Percentiles rank a stretch among this genome's conserved stretches.
phyloP scores from a whole-genome alignment of 331 rosid species.

The Acacia concinna region DNA sequence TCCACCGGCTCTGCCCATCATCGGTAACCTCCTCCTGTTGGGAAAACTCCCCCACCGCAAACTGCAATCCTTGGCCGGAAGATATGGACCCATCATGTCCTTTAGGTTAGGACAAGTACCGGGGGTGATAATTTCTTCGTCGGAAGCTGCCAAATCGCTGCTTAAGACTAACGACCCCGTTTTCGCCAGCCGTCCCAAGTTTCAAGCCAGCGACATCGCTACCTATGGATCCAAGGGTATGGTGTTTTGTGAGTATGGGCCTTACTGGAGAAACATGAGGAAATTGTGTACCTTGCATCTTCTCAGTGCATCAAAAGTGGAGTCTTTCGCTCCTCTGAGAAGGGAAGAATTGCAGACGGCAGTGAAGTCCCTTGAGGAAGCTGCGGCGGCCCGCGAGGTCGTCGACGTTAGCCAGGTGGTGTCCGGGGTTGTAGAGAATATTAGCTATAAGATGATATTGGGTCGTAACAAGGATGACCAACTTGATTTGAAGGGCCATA shows the following conservation, averaged over 20 bases:
- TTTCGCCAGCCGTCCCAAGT: slow-evolving; percentile 34
- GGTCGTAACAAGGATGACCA: slow-evolving; percentile 9
- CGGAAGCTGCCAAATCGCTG: slow-evolving; percentile 27
- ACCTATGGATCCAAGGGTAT: not conserved
- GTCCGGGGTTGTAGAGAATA: not conserved
- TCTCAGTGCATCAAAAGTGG: slow-evolving; percentile 19
- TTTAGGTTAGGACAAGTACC: slow-evolving; percentile 30
- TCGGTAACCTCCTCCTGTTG: slow-evolving; percentile 27
- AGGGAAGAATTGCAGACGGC: slow-evolving; percentile 13
- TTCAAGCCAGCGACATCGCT: not conserved
- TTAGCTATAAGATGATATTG: slow-evolving; percentile 11
- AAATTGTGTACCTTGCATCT: slow-evolving; percentile 37
- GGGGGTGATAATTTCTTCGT: slow-evolving; percentile 28
- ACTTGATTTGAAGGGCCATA: slow-evolving; percentile 1
- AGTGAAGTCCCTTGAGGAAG: slow-evolving; percentile 18
- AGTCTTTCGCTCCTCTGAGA: slow-evolving; percentile 28
- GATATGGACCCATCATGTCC: slow-evolving; percentile 41
- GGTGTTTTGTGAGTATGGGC: slow-evolving; percentile 30
- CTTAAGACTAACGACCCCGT: slow-evolving; percentile 31
- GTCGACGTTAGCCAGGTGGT: slow-evolving; percentile 17
- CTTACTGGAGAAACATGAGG: slow-evolving; percentile 39
- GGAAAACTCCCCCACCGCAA: slow-evolving; percentile 22
- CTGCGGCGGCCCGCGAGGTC: slow-evolving; percentile 9
- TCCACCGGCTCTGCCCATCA: slow-evolving; percentile 31
- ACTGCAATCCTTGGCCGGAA: slow-evolving; percentile 27